Evolutionary conservation across 768 basidiomycete genomes (phyloP), one percentile per base, ranked within the genome.

Genomic region (Tephrocybe sp.): DNA sequence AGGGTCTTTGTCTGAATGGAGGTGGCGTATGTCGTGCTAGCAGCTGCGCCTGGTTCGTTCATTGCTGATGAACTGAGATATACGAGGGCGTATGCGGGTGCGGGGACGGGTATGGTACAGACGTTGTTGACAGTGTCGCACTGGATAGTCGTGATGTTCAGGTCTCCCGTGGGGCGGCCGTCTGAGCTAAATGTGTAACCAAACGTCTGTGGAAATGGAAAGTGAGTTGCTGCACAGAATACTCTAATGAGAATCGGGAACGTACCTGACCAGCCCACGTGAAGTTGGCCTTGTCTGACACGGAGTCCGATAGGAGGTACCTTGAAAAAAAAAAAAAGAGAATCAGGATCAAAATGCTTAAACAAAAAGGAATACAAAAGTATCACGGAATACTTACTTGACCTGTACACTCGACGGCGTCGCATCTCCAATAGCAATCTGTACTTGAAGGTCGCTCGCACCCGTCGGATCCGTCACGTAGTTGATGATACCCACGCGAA

Each of bases 51-150:
- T 7, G 67, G 70, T 35, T 72, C 73, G 0, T 65, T 42, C 12
- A 64, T 42, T 7, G 77, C 73, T 22, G 63, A 56, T 39, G 72
- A 64, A 5, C 69, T 75, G n/a, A 90, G 69, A 72, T 87, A 89
- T 33, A 91, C 86, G 34, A 92, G 72, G 0, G 84, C 87, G 34
- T 80, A 80, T 22, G 77, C 77, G 0, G 90, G 89, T 0, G 87
- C 85, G 14, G 79, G 77, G 20, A 89, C 83, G n/a, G 66, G 68
- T 51, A 90, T 72, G 19, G 68, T 62, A 67, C 89, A 91, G 2
- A 73, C 68, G 54, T 75, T 72, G 31, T 68, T 67, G 11, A 63
- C 64, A 43, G 72, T 69, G 57, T 83, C 73, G 58, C 90, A 93
- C 7, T 65, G 49, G 30, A 89, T 70, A 0, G 77, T 83, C 38